These are phyloP conservation scores for Candida boidinii DNA, from an alignment of 805 yeast species.

Conservation along the genomic window DNA sequence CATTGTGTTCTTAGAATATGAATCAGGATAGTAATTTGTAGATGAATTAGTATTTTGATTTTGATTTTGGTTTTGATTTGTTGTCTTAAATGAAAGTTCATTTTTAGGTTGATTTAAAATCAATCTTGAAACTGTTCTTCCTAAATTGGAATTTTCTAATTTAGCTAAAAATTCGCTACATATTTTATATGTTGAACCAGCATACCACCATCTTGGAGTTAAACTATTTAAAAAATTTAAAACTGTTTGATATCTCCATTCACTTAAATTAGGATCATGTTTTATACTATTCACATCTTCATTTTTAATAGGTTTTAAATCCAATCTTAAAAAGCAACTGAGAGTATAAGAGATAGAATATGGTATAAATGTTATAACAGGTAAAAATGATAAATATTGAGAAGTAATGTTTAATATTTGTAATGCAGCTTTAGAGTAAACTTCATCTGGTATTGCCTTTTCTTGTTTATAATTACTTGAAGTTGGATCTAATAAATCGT, in stretches of 20 bases:
- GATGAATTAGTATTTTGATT: too few species aligned
- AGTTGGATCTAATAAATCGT: constrained; percentile 9
- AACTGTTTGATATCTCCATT: constrained; percentile 8
- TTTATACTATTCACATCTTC: constrained; percentile 9
- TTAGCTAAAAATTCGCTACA: constrained; percentile 10
- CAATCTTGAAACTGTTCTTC: too few species aligned
- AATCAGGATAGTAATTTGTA: too few species aligned
- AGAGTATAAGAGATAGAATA: constrained; percentile 11
- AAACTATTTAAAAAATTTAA: constrained; percentile 6
- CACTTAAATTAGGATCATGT: constrained; percentile 4
- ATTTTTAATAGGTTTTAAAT: constrained; percentile 9
- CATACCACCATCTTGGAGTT: constrained; percentile 10
- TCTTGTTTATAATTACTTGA: constrained; percentile 6
- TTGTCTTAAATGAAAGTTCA: too few species aligned
- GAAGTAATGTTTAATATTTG: constrained; percentile 13
- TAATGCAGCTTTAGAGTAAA: constrained; percentile 9
- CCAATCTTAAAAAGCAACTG: constrained; percentile 10
- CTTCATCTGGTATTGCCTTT: constrained; percentile 12
- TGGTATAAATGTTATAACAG: constrained; percentile 12
- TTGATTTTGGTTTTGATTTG: too few species aligned
- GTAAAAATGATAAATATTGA: constrained; percentile 7
- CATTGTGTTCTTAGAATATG: too few species aligned
- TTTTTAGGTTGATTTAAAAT: too few species aligned
- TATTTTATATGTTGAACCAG: constrained; percentile 9
- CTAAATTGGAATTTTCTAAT: constrained; percentile 1